Evolutionary conservation across 768 basidiomycete genomes (phyloP), one percentile per base, ranked within the genome.

Genomic region (Lentinula boryana): DNA sequence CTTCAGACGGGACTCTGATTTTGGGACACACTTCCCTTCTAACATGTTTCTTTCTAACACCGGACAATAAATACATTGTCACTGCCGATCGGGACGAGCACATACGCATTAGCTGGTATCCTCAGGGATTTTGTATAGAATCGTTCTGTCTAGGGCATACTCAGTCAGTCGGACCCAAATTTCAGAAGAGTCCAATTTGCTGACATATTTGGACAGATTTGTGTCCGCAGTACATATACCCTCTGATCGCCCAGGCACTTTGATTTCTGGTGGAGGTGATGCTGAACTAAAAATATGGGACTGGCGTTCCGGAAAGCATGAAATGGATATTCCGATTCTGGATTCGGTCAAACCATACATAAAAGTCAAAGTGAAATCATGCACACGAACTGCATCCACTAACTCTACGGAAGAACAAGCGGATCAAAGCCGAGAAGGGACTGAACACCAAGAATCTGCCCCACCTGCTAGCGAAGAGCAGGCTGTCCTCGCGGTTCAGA

Each of bases 11-110:
- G 43, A 75, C 79, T 8, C 85, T 93, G 56, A 72, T 95, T 41
- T 77, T 96, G 0, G 96, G 97, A 8, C 97, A 99, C 68, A 85
- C 89, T 1, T 97, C 95, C 12, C 83, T 93, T 44, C 73, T 98
- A 60, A 96, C 89, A 10, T 73, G 80, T 0, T 87, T 90, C 70
- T 67, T 88, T 48, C 81, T 96, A 58, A 82, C 86, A 0, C 69
- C 72, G 0, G 87, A 91, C 67, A 85, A 87, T 65, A 80, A 79
- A 56, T 87, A 80, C 68, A 87, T 99, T 67, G 81, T 98, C 64
- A 93, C 94, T 0, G 89, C 93, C 0, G 97, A 98, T 69, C 77
- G 97, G 49, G 97, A 99, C 68, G 97, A 98, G 70, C 97, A 98
- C 69, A 89, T 99, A 55, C 81, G 97, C 58, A 82, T 96, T 15